Conservation (phyloP, 1,284 basidiomycete species). For the Coniferiporia sulphurascens region DNA sequence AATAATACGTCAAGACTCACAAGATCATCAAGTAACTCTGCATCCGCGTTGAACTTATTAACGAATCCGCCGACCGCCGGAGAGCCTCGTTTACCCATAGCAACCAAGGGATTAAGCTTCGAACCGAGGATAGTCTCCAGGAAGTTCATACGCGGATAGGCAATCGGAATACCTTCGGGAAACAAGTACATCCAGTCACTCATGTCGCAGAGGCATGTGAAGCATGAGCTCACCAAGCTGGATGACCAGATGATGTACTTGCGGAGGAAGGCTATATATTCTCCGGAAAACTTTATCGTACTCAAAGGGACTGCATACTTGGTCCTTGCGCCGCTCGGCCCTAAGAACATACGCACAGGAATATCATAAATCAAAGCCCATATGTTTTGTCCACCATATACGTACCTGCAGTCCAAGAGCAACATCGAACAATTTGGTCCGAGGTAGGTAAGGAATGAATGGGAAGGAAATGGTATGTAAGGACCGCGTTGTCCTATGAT, state of each 20-base stretch:
- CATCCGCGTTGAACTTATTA: conserved; percentile 90
- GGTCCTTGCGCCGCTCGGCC: conserved; percentile 80
- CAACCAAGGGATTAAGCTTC: conserved; percentile 78
- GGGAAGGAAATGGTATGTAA: conserved; percentile 74
- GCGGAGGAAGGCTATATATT: conserved; percentile 49
- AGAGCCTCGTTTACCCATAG: conserved; percentile 58
- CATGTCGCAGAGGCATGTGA: conserved; percentile 12
- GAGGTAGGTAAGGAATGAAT: conserved; percentile 73
- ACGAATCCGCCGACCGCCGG: conserved; percentile 75
- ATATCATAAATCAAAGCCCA: conserved; percentile 5
- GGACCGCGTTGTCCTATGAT: conserved; percentile 75
- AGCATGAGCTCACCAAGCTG: conserved; percentile 53
- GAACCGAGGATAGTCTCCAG: conserved; percentile 73
- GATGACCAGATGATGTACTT: conserved; percentile 78
- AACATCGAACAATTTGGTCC: conserved; percentile 71
- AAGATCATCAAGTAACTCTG: conserved; percentile 89
- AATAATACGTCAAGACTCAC: conserved; percentile 33
- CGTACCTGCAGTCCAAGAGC: conserved; percentile 80
- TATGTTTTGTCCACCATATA: conserved; percentile 15
- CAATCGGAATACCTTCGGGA: conserved; percentile 63
- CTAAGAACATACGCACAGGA: conserved; percentile 34
- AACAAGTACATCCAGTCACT: background rate
- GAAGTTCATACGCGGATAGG: conserved; percentile 92
- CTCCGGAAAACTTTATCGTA: conserved; percentile 73
- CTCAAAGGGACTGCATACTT: conserved; percentile 69